Evolutionary conservation across 2,329 filamentous ascomycete genomes (phyloP), one percentile per base, ranked within the genome.

Genomic region (Cercospora janseana): DNA sequence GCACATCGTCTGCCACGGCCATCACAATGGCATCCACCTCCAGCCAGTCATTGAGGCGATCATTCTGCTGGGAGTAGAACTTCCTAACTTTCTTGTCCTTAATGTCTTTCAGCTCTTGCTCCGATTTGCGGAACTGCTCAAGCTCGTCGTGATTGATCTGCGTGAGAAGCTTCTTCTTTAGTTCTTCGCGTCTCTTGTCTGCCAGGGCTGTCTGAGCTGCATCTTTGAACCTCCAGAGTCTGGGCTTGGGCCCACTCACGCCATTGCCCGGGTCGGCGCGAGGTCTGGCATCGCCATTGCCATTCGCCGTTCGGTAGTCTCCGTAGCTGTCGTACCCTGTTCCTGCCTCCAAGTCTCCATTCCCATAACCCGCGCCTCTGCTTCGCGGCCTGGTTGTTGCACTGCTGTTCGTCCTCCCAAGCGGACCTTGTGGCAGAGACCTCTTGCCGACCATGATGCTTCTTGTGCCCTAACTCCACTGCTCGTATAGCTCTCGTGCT

Each of bases 1-100:
- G 69, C 6, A 82, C 75, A 58, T 82, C 78, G 59, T 81, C 79
- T 8, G 79, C 76, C 29, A 82, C 70, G 18, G 74, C 72, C 54
- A 73, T 73, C 34, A 82, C 79, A 5, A 81, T 70, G 27, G 77
- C 74, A 63, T 82, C 79, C 26, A 82, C 77, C 62, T 82, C 78
- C 8, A 79, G 64, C 79, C 78, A 81, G 55, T 80, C 78, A 54
- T 81, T 77, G 8, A 82, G 61, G 1, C 73, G 66, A 7, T 71
- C 66, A 54, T 82, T 82, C 58, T 81, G 79, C 10, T 69, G 67
- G 54, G 77, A 70, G 64, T 82, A 82, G 59, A 79, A 82, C 3
- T 64, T 56, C 12, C 75, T 69, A n/a, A 82, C 59, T 35, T 74
- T 74, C 61, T 79, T 80, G 49, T 75, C 72, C 60, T 74, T 72